These are phyloP conservation scores for Geranium rotundifolium DNA, from an alignment of 345 rosid genomes.

Conservation along the genomic window DNA sequence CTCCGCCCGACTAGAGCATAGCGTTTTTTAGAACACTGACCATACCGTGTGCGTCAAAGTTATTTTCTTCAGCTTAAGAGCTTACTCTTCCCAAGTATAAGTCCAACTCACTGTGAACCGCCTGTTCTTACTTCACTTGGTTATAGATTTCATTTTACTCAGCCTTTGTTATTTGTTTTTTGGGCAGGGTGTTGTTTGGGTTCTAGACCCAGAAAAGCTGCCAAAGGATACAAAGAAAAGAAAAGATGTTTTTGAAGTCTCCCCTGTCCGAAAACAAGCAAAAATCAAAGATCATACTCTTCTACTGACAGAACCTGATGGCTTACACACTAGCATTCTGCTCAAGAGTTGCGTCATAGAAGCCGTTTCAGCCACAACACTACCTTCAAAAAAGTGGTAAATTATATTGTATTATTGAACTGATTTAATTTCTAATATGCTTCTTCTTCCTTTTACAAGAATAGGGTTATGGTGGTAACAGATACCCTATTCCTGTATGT, in stretches of 20 bases:
- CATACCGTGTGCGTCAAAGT: too few relatives aligned
- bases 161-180: background rate
- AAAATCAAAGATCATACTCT: conserved; percentile 44
- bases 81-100: too few relatives aligned
- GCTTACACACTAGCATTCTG: conserved; percentile 29
- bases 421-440: background rate
- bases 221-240: conserved; percentile 61
- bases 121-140: too few relatives aligned
- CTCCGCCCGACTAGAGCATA: too few relatives aligned
- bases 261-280: conserved; percentile 47
- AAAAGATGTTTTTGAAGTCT: conserved; percentile 49
- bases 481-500: background rate
- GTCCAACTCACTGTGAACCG: too few relatives aligned
- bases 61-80: too few relatives aligned
- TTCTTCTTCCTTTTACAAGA: background rate
- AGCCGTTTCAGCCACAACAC: conserved; percentile 72
- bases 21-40: too few relatives aligned
- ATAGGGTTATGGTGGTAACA: background rate
- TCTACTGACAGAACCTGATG: conserved; percentile 40
- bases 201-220: conserved; percentile 57
- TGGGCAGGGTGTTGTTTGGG: conserved; percentile 70
- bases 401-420: background rate
- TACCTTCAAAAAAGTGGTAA: conserved; percentile 76
- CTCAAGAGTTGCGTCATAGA: conserved; percentile 53
- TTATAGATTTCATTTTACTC: too few relatives aligned